phyloP scores from a whole-genome alignment of 352 stramenopile species.

The Pythium inflatum region DNA sequence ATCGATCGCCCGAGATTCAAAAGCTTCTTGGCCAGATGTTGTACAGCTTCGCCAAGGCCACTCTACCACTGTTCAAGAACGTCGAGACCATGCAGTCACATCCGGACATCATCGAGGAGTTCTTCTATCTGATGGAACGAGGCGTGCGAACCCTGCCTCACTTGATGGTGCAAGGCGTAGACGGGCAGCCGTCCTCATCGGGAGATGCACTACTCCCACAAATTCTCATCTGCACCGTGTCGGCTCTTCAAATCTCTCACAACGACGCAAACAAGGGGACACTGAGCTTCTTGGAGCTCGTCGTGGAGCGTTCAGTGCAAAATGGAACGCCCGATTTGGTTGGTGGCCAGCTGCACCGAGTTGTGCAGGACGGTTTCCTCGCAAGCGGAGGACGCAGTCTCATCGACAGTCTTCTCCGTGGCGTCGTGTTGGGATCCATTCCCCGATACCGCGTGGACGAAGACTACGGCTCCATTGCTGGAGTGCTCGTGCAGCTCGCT shows the following conservation, averaged over 20 bases:
- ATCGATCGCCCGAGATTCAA: slow-evolving; percentile 30
- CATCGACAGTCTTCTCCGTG: slow-evolving; percentile 61
- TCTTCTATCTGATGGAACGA: slow-evolving; percentile 95
- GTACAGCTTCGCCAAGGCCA: slow-evolving; percentile 65
- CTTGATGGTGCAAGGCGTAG: slow-evolving; percentile 51
- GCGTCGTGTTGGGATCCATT: slow-evolving; percentile 67
- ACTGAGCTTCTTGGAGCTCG: slow-evolving; percentile 91
- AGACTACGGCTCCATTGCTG: slow-evolving; percentile 77
- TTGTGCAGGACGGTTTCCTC: slow-evolving; percentile 37
- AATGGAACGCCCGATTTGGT: slow-evolving; percentile 21
- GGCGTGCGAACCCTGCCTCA: slow-evolving; percentile 87
- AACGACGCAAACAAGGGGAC: slow-evolving; percentile 94
- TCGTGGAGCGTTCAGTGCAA: slow-evolving; percentile 38
- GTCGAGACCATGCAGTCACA: slow-evolving; percentile 65
- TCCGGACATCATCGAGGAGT: slow-evolving; percentile 96
- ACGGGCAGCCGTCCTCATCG: not conserved
- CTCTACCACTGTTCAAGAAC: slow-evolving; percentile 85
- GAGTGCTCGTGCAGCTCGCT: slow-evolving; percentile 71
- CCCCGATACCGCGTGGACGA: slow-evolving; percentile 71
- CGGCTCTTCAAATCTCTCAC: slow-evolving; percentile 92
- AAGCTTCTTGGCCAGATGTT: slow-evolving; percentile 61
- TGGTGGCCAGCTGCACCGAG: slow-evolving; percentile 26
- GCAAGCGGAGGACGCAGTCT: slow-evolving; percentile 42
- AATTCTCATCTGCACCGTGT: slow-evolving; percentile 83
- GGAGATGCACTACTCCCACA: slow-evolving; percentile 64